Base-by-base conservation (phyloP, 1,139 yeast species). In the Meyerozyma guilliermondii region DNA sequence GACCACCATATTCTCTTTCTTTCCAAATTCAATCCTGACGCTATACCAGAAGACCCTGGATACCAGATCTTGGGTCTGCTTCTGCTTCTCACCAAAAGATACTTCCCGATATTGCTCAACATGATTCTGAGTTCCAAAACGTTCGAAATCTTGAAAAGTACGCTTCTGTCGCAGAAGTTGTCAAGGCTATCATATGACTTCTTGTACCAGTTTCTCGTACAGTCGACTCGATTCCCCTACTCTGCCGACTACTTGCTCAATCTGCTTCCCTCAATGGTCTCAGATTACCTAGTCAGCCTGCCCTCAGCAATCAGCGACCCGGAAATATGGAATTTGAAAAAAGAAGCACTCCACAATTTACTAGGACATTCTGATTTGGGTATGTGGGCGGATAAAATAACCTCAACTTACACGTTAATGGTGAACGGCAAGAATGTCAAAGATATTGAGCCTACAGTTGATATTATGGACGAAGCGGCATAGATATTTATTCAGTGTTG, bases 401-500 rank as follows among this genome's bases (percentile, higher is more conserved):
- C 36, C 11, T 33, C 36, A 2, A 20, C 36, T 9, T 33, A 33
- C 18, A 11, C 16, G 24, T 4, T 8, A 17, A 33, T 33, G 36
- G 36, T 33, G 4, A 16, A 33, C 24, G 36, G 36, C 10, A 33
- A 33, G 13, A 33, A 18, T 33, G 9, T 33, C 14, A 33, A 20
- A 14, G 36, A 20, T 13, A 20, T 20, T 8, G 18, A 13, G 14
- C 33, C 33, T 29, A 18, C 24, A 9, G 36, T 33, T 16, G 36
- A 33, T 10, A 23, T 33, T 5, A 20, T 14, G 13, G 36, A 33
- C 24, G 36, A 33, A 17, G 9, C 35, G 14, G 35, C 35, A 4
- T 31, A 31, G 14, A 33, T 18, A 18, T 17, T 33, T 18, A n/a
- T 13, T 33, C 23, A 13, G 24, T 20, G 49, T 66, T 70, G 2